Percentiles rank a stretch among this genome's conserved stretches.
phyloP scores from a whole-genome alignment of 2,329 filamentous ascomycete genomes.

The Aschersonia sp. region DNA sequence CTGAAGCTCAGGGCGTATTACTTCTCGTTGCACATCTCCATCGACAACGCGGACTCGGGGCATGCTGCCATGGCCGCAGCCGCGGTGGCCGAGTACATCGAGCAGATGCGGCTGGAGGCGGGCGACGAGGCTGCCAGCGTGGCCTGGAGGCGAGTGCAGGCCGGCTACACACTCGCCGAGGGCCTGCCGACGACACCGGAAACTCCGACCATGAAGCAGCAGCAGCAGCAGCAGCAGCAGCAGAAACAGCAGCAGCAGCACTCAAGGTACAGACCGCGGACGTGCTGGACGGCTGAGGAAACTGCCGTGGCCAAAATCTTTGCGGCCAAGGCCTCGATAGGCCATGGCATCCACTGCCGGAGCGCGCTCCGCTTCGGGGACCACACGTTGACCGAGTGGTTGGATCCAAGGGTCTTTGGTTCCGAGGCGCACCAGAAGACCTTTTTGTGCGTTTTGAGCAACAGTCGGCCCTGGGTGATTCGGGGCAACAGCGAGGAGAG shows the following conservation, averaged over 20 bases:
- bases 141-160: slow-evolving; percentile 6
- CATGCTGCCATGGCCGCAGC: slow-evolving; percentile 31
- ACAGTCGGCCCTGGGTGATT: slow-evolving; percentile 19
- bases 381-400: slow-evolving; percentile 2
- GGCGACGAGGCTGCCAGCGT: not conserved
- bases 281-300: not conserved
- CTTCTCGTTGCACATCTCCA: slow-evolving; percentile 34
- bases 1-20: slow-evolving; percentile 28
- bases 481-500: slow-evolving; percentile 24
- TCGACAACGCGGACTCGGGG: slow-evolving; percentile 33
- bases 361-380: slow-evolving; percentile 3
- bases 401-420: not conserved
- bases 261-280: not conserved
- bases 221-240: not conserved
- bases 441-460: slow-evolving; percentile 3
- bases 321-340: slow-evolving; percentile 2
- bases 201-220: too few relatives aligned
- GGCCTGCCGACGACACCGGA: too few relatives aligned
- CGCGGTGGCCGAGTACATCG: slow-evolving; percentile 22
- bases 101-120: slow-evolving; percentile 10
- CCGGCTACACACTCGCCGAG: slow-evolving; percentile 4
- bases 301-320: slow-evolving; percentile 2
- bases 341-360: slow-evolving; percentile 3
- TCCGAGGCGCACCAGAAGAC: slow-evolving; percentile 1
- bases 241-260: not conserved